These are phyloP conservation scores for Galerina sulciceps DNA, from an alignment of 768 basidiomycete species.

Conservation along the genomic window DNA sequence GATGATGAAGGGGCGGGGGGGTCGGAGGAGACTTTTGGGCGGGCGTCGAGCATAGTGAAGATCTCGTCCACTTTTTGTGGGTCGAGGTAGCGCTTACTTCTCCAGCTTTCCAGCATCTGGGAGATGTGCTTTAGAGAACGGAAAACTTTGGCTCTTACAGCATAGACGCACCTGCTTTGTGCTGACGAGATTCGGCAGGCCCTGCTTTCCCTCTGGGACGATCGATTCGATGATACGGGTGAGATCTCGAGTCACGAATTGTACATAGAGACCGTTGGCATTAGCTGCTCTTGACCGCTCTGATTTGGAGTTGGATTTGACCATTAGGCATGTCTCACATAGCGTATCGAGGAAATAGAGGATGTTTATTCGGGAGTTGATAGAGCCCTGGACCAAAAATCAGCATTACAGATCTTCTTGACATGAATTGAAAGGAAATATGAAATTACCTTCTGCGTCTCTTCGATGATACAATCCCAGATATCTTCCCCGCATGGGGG, in stretches of 20 bases:
- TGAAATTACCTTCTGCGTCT: slow-evolving; percentile 77
- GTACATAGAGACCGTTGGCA: slow-evolving; percentile 66
- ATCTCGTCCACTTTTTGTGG: slow-evolving; percentile 78
- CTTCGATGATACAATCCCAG: slow-evolving; percentile 93
- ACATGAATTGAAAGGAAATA: neutral
- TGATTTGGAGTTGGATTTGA: slow-evolving; percentile 58
- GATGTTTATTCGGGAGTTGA: slow-evolving; percentile 93
- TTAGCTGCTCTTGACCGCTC: slow-evolving; percentile 37
- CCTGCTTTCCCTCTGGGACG: slow-evolving; percentile 88
- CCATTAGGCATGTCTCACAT: slow-evolving; percentile 76
- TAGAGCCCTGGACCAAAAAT: slow-evolving; percentile 60
- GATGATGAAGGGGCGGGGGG: slow-evolving; percentile 7
- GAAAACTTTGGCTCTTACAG: neutral
- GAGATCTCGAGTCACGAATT: slow-evolving; percentile 80
- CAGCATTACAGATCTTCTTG: neutral
- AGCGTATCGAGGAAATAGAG: slow-evolving; percentile 90
- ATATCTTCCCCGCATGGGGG: slow-evolving; percentile 87
- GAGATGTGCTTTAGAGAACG: neutral
- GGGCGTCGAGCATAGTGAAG: slow-evolving; percentile 56
- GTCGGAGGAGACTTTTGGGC: slow-evolving; percentile 29
- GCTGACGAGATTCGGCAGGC: slow-evolving; percentile 85
- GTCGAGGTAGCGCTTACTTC: slow-evolving; percentile 82
- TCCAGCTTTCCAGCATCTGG: slow-evolving; percentile 94
- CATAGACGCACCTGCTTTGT: slow-evolving; percentile 72
- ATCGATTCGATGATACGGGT: slow-evolving; percentile 78